These are phyloP conservation scores for Gyromitra esculenta DNA, from an alignment of 2,329 filamentous ascomycete species.

Conservation along the genomic window DNA sequence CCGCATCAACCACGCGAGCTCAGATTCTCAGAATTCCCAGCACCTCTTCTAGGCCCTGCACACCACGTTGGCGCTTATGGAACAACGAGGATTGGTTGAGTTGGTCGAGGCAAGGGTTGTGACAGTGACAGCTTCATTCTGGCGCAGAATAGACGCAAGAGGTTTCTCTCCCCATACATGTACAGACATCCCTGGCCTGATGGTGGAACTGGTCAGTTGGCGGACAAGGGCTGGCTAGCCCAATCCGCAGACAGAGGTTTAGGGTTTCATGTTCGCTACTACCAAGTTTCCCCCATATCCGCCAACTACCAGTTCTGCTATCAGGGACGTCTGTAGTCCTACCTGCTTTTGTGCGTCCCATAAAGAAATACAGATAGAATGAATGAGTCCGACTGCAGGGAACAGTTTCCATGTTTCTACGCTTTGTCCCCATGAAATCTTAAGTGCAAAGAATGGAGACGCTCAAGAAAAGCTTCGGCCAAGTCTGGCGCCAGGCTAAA, in stretches of 20 bases:
- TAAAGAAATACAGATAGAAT: constrained; percentile 12
- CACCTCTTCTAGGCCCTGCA: constrained; percentile 39
- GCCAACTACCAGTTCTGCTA: no score
- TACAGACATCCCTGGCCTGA: no score
- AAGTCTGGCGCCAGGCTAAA: constrained; percentile 28
- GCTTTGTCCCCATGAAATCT: neutral
- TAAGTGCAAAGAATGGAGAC: constrained; percentile 21
- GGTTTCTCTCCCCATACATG: constrained; percentile 9
- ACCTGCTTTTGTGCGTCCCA: constrained; percentile 2
- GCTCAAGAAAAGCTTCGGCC: constrained; percentile 31
- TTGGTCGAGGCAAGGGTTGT: constrained; percentile 38
- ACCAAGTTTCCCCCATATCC: no score
- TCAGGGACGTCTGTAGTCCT: neutral
- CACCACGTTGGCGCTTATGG: constrained; percentile 47
- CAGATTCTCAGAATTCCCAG: constrained; percentile 41
- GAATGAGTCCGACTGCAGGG: constrained; percentile 9
- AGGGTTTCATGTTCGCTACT: no score
- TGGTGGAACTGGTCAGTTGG: no score
- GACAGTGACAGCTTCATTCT: constrained; percentile 5
- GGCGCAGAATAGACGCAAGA: constrained; percentile 25
- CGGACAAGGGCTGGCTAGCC: no score
- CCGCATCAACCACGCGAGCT: constrained; percentile 50
- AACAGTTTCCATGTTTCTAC: constrained; percentile 1
- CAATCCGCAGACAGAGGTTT: no score
- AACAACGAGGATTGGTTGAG: constrained; percentile 37